These are phyloP conservation scores for Syzygium syzygioides DNA, from an alignment of 441 rosid species.

Conservation along the genomic window DNA sequence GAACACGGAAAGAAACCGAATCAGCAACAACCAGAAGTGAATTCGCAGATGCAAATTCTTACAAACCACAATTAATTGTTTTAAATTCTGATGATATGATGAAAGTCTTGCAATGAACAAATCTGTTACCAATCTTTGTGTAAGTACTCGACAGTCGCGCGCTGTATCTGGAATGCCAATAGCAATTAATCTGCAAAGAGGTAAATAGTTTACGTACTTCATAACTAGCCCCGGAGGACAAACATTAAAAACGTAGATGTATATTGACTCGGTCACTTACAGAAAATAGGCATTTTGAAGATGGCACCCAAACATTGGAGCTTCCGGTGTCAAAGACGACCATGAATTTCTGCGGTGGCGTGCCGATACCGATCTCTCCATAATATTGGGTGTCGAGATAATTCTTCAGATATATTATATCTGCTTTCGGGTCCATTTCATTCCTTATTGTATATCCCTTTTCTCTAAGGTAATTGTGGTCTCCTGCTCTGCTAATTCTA, in stretches of 20 bases:
- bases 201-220: neutral
- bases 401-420: slow-evolving; percentile 52
- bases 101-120: neutral
- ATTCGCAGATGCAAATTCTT: neutral
- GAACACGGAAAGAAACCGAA: neutral
- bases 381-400: slow-evolving; percentile 77
- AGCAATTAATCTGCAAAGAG: slow-evolving; percentile 50
- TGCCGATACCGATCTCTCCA: slow-evolving; percentile 78
- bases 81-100: neutral
- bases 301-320: slow-evolving; percentile 70
- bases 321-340: slow-evolving; percentile 60
- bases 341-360: slow-evolving; percentile 52
- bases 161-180: slow-evolving; percentile 43
- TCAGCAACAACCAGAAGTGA: neutral
- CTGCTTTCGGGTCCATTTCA: slow-evolving; percentile 15
- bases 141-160: slow-evolving; percentile 46
- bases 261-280: slow-evolving; percentile 23
- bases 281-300: slow-evolving; percentile 53
- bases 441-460: neutral
- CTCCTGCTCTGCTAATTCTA: slow-evolving; percentile 19
- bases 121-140: slow-evolving; percentile 43
- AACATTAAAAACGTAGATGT: neutral
- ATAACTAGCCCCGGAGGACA: neutral
- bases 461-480: neutral
- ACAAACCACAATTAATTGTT: neutral